Base-by-base conservation (phyloP, 805 yeast genomes). In the Lipomyces yamadae region DNA sequence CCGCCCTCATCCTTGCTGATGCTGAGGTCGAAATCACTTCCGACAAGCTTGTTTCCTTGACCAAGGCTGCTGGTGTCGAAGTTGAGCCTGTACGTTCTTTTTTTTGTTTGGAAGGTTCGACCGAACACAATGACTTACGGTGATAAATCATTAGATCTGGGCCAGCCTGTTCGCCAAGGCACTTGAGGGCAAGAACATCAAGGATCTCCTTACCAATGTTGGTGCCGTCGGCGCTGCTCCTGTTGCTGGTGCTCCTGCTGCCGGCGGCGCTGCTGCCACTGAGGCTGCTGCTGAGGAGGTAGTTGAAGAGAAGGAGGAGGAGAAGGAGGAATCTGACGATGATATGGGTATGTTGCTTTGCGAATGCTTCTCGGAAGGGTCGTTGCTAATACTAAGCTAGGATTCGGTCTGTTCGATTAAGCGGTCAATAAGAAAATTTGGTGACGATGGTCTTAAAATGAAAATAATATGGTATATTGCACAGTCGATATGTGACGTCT, bases 1-100 rank as follows among this genome's bases (percentile, higher is more conserved):
- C 99, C 82, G 97, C 98, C 80, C 88, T 94, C 83, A 92, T 94
- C 85, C 87, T 94, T 83, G 97, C 98, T 75, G 99, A 94, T 81
- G 91, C 98, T 79, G 97, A 92, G 79, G 84, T 92, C 79, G 97
- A 93, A 83, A 87, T 95, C 88, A 86, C 97, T 68, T 79, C 95
- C 76, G 94, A 90, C 81, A 91, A 91, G 86, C 84, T 91, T 76
- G 81, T 86, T 78, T 81, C 95, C 74, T 82, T 91, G 80, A 83
- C 91, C 81, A 78, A 83, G 78, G 91, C 96, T 76, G 97, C 97
- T 76, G 90, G 91, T 81, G 87, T 92, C 78, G 82, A 85, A 68
- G 91, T 89, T 78, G 96, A 90, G 76, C 80, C 80, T 65, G 80
- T 72, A 79, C 73, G 81, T 80, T 70, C 64, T 8, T n/a, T 15